Conservation (phyloP, 495 filamentous ascomycete species). For the Neurospora tetrasperma region DNA sequence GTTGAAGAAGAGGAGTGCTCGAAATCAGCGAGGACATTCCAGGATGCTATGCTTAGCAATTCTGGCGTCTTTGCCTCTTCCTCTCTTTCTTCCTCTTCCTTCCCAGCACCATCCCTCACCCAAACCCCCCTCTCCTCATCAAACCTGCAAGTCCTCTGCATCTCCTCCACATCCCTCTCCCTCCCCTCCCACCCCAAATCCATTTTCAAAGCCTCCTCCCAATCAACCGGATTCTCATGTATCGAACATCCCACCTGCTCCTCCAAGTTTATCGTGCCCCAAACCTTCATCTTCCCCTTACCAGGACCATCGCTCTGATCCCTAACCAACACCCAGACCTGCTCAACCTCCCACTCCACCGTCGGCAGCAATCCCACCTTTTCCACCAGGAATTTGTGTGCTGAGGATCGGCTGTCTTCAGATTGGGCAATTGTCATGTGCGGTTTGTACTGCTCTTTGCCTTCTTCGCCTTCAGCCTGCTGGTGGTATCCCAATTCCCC, state of each 20-base stretch:
- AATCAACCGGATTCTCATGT: background rate
- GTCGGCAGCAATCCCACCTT: constrained; percentile 32
- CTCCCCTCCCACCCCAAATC: background rate
- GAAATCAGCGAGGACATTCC: constrained; percentile 48
- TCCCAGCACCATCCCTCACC: background rate
- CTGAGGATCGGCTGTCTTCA: constrained; percentile 20
- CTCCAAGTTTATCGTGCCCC: constrained; percentile 33
- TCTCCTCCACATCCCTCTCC: background rate
- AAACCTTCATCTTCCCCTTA: constrained; percentile 30
- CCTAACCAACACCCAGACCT: constrained; percentile 38
- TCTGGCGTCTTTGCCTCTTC: constrained; percentile 1
- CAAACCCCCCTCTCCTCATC: background rate
- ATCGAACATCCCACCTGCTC: background rate
- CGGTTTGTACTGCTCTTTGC: constrained; percentile 15
- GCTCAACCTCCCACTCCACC: constrained; percentile 32
- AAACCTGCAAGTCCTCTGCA: constrained; percentile 4
- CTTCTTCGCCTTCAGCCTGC: background rate
- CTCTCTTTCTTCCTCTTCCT: constrained; percentile 5
- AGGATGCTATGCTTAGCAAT: constrained; percentile 36
- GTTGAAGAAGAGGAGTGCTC: constrained; percentile 30
- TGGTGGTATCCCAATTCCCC: constrained; percentile 11
- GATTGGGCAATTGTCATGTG: constrained; percentile 49
- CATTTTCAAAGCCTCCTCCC: constrained; percentile 11
- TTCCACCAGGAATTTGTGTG: constrained; percentile 33
- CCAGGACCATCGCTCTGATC: constrained; percentile 15